Evolutionary conservation across 2,329 filamentous ascomycete species (phyloP), one percentile per base, ranked within the genome.

Genomic region (Penicillium corylophilum): DNA sequence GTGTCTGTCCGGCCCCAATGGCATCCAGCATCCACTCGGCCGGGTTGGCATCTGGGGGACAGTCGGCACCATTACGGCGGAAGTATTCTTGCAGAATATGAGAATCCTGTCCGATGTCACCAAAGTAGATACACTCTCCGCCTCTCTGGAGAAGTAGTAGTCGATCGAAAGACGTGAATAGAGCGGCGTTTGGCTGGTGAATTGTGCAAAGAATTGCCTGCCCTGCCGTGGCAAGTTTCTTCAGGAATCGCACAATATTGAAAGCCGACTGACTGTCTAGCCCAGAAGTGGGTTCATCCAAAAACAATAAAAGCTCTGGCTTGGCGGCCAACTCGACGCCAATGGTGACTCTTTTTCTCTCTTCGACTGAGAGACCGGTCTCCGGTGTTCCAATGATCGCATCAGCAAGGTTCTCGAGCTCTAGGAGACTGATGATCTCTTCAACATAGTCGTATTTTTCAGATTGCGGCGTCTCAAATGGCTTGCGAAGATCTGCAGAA

Each of bases 1-100:
- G 82, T 10, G 83, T 75, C 57, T 85, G 87, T 10, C 88, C 88
- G 22, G 89, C 88, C 47, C 89, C 89, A 35, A 93, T 87, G 5
- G 88, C 88, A 65, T 73, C 70, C 2, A 73, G 64, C 66, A 73
- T 71, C 63, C 64, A 72, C 35, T 83, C 81, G 0, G 81, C 81
- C 0, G 80, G 79, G 36, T 83, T 83, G 1, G 73, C 74, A 36
- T 77, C 64, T 0, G 72, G 60, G 1, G 77, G 75, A 51, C 80
- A 84, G 39, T 74, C 74, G 0, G 74, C 78, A 3, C 80, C 80
- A 24, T 82, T 74, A 0, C 69, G 68, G 51, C 78, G 74, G 51
- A 84, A 83, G 52, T 83, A 84, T 0, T 74, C 62, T 46, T 81
- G 76, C 36, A 83, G 62, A 0, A 71, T 70, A 24, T 71, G 58